A percentile compares a stretch with the other conserved stretches of the same genome.
These are phyloP conservation scores for Nitzschia inconspicua DNA, from an alignment of 108 stramenopile genomes.

Conservation along the genomic window DNA sequence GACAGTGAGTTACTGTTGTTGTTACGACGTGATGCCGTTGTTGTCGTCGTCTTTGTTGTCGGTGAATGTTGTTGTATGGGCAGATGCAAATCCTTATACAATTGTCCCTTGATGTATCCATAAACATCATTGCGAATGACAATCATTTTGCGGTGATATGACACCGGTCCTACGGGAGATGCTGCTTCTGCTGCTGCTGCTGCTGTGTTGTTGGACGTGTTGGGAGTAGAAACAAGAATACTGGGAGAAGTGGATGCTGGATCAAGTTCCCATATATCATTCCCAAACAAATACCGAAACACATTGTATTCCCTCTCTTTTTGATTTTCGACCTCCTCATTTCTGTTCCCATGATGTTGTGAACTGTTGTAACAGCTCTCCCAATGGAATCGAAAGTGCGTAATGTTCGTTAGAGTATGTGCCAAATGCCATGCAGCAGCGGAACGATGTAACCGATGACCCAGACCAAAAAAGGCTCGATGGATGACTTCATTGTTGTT, in stretches of 20 bases:
- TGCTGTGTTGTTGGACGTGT: neutral
- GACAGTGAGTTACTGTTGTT: neutral
- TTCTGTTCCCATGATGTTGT: neutral
- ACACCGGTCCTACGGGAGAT: neutral
- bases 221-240: neutral
- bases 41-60: too few species aligned
- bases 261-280: constrained; percentile 30
- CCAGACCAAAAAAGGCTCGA: constrained; percentile 43
- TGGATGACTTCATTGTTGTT: constrained; percentile 31
- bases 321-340: neutral
- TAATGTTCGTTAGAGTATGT: constrained; percentile 8
- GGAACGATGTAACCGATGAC: constrained; percentile 43
- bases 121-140: constrained; percentile 45
- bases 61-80: constrained; percentile 1
- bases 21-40: neutral
- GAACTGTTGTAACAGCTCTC: constrained; percentile 24
- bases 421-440: constrained; percentile 41
- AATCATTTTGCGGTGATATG: constrained; percentile 17
- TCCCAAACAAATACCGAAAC: constrained; percentile 44
- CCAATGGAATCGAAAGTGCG: constrained; percentile 30
- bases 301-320: constrained; percentile 15
- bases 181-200: neutral
- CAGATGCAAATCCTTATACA: constrained; percentile 33
- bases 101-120: constrained; percentile 44
- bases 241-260: neutral